phyloP scores from a whole-genome alignment of 768 basidiomycete genomes.

The Tricholoma saponaceum region DNA sequence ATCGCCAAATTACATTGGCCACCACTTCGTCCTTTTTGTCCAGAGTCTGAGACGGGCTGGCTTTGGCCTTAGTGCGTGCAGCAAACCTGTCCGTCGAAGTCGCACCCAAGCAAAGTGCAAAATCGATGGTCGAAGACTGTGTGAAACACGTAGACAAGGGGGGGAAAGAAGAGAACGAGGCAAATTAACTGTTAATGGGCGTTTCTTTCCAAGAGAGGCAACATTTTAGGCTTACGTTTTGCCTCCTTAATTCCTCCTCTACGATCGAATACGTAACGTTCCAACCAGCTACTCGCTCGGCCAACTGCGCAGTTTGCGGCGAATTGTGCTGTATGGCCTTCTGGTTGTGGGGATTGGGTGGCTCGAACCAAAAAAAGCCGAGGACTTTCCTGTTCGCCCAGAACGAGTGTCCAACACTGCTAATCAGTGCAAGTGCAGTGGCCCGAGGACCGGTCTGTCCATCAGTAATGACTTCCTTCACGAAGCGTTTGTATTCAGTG shows the following conservation, averaged over 20 bases:
- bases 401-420: constrained; percentile 70
- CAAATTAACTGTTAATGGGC: constrained; percentile 21
- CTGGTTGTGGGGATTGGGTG: constrained; percentile 42
- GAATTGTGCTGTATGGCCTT: constrained; percentile 71
- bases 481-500: constrained; percentile 89
- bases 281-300: constrained; percentile 88
- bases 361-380: constrained; percentile 76
- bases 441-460: constrained; percentile 91
- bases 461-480: constrained; percentile 95
- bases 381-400: constrained; percentile 79
- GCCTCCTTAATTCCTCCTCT: constrained; percentile 92
- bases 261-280: constrained; percentile 80
- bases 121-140: constrained; percentile 96
- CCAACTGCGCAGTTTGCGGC: constrained; percentile 76
- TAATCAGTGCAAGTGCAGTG: constrained; percentile 84
- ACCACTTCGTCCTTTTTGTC: constrained; percentile 99
- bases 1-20: constrained; percentile 97
- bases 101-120: constrained; percentile 90
- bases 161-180: constrained; percentile 7
- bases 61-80: constrained; percentile 71
- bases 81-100: constrained; percentile 81
- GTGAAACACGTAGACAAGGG: constrained; percentile 11
- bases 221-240: constrained; percentile 70
- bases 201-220: constrained; percentile 14
- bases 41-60: constrained; percentile 45